Conservation (phyloP, 2,329 filamentous ascomycete genomes). For the Daldinia sp. region DNA sequence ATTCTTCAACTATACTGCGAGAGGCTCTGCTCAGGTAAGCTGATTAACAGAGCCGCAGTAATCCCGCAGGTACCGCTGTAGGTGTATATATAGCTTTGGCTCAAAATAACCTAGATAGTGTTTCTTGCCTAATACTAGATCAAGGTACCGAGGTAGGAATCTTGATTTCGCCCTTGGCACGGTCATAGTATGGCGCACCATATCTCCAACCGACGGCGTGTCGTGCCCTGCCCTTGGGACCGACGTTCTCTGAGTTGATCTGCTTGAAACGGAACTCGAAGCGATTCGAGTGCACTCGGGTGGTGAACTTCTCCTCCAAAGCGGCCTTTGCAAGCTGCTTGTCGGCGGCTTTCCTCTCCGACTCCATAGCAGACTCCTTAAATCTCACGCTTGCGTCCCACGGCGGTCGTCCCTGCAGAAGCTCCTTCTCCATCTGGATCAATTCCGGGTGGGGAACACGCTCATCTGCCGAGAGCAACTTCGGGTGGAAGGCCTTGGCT, state of each 20-base stretch:
- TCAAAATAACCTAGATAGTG: background rate
- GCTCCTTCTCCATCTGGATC: constrained; percentile 65
- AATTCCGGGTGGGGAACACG: constrained; percentile 73
- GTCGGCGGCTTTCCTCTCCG: constrained; percentile 58
- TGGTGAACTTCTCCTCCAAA: constrained; percentile 55
- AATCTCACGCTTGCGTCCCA: constrained; percentile 58
- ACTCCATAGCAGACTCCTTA: constrained; percentile 54
- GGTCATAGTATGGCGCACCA: constrained; percentile 71
- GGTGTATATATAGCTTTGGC: background rate
- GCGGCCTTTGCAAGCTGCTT: constrained; percentile 53
- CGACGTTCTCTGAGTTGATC: constrained; percentile 68
- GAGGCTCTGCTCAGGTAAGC: constrained; percentile 7
- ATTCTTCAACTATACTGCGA: constrained; percentile 4
- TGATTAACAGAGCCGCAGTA: constrained; percentile 8
- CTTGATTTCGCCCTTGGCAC: constrained; percentile 73
- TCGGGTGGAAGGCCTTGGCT: constrained; percentile 72
- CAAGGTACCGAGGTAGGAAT: constrained; percentile 73
- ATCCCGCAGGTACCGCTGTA: background rate
- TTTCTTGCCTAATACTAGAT: constrained; percentile 36
- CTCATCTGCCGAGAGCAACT: constrained; percentile 69
- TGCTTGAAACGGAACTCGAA: constrained; percentile 74
- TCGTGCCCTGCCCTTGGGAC: constrained; percentile 64
- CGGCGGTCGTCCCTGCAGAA: constrained; percentile 54
- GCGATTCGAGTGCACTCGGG: constrained; percentile 62
- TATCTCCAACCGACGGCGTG: constrained; percentile 72